phyloP scores from a whole-genome alignment of 1,284 basidiomycete genomes.

The Wallemia ichthyophaga region DNA sequence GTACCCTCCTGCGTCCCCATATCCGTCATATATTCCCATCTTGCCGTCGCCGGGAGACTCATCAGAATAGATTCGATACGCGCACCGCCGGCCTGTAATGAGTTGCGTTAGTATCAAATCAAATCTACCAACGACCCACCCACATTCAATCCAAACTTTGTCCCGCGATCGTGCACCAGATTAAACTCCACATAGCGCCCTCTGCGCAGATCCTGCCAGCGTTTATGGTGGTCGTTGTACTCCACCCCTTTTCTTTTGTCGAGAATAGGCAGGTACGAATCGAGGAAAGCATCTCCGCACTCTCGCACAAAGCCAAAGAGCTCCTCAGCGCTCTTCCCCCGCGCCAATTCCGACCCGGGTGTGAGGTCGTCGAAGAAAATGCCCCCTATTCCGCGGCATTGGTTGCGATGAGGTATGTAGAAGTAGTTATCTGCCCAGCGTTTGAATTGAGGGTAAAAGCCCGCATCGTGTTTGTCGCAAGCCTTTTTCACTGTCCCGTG shows the following conservation, averaged over 20 bases:
- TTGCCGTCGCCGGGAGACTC: constrained; percentile 61
- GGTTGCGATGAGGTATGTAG: constrained; percentile 65
- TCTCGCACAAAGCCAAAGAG: constrained; percentile 44
- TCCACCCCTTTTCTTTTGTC: constrained; percentile 23
- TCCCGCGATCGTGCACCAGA: constrained; percentile 41
- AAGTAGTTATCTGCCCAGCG: constrained; percentile 97
- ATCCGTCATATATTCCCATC: constrained; percentile 80
- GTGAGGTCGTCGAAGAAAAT: constrained; percentile 82
- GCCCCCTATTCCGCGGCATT: constrained; percentile 71
- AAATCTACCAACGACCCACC: constrained; percentile 15
- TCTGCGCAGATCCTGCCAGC: constrained; percentile 68
- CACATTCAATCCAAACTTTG: constrained; percentile 14
- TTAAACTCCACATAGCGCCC: constrained; percentile 90
- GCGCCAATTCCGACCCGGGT: not conserved
- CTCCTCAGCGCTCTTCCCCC: constrained; percentile 18
- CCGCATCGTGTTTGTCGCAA: constrained; percentile 38
- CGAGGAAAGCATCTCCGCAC: constrained; percentile 49
- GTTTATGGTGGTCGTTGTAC: constrained; percentile 31
- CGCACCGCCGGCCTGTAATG: constrained; percentile 63
- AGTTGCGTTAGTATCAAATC: constrained; percentile 21
- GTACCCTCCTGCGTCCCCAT: constrained; percentile 35
- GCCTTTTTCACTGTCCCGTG: constrained; percentile 46
- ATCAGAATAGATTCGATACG: constrained; percentile 77
- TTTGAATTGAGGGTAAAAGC: constrained; percentile 57
- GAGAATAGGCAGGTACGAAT: constrained; percentile 62